phyloP scores from a whole-genome alignment of 2,329 filamentous ascomycete genomes.

The Diaporthe amygdali region DNA sequence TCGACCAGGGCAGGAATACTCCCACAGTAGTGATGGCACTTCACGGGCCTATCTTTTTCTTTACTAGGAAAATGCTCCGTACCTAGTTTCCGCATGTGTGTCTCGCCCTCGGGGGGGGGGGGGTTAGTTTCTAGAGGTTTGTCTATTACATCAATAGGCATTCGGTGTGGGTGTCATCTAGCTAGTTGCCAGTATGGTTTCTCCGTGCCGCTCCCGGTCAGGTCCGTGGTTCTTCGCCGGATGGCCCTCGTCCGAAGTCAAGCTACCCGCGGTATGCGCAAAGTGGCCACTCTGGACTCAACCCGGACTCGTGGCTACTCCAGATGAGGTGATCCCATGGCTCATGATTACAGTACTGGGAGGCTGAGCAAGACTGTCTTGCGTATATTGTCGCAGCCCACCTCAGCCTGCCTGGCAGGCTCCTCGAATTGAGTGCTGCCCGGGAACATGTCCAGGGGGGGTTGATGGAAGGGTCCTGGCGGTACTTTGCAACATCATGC shows the following conservation, averaged over 20 bases:
- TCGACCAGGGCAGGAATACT: not conserved
- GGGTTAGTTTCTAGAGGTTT: not conserved
- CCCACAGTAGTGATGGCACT: not conserved
- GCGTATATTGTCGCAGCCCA: constrained; percentile 11
- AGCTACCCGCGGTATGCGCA: not conserved
- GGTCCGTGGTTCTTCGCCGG: not conserved
- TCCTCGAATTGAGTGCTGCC: not conserved
- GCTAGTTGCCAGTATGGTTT: not conserved
- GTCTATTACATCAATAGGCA: not conserved
- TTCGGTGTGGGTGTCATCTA: not conserved
- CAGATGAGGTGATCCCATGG: not conserved
- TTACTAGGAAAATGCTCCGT: not conserved
- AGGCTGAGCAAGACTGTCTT: constrained; percentile 1
- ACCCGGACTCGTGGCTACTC: not conserved
- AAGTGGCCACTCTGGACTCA: not conserved
- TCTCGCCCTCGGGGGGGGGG: not conserved
- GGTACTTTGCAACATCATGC: constrained; percentile 11
- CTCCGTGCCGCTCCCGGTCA: not conserved
- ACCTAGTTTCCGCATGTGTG: not conserved
- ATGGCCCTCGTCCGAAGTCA: not conserved
- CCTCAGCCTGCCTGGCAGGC: not conserved
- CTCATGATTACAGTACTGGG: constrained; percentile 1
- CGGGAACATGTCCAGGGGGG: not conserved
- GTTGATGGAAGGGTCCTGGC: not conserved
- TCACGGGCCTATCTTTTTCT: not conserved